Percentiles rank a stretch among this genome's conserved stretches.
phyloP scores from a whole-genome alignment of 306 rosid genomes.

The Casuarina cunninghamiana region DNA sequence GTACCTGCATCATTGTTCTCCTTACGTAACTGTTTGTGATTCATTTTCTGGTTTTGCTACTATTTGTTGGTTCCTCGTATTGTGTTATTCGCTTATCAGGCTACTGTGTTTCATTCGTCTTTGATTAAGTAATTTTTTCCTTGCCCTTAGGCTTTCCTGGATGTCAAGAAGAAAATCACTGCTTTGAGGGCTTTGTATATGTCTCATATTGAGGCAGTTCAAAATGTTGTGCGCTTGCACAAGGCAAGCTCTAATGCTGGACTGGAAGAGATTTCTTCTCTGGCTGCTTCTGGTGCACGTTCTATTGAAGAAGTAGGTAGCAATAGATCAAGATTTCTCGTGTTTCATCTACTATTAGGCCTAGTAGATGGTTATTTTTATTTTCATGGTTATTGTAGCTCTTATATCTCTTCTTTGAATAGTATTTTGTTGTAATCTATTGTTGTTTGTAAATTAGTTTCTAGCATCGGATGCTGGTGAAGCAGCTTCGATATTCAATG shows the following conservation, averaged over 20 bases:
- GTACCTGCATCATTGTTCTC: neutral
- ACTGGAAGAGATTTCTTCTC: constrained; percentile 66
- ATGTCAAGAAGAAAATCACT: constrained; percentile 62
- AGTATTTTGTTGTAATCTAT: neutral
- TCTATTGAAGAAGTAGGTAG: constrained; percentile 74
- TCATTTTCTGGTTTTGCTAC: neutral
- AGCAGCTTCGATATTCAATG: constrained; percentile 62
- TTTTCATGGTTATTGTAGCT: neutral
- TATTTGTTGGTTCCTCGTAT: constrained; percentile 3
- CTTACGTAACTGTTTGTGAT: neutral
- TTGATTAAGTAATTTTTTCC: neutral
- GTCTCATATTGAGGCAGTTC: constrained; percentile 76
- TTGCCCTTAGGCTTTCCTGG: constrained; percentile 53
- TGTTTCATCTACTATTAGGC: neutral
- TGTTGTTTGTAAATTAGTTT: constrained; percentile 51
- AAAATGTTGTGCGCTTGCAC: constrained; percentile 92
- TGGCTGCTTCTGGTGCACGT: constrained; percentile 56
- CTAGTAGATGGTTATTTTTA: neutral
- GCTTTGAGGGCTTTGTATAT: constrained; percentile 56
- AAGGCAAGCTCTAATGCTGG: constrained; percentile 71
- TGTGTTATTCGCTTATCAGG: neutral
- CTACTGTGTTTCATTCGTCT: neutral
- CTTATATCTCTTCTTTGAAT: neutral
- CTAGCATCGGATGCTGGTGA: constrained; percentile 56
- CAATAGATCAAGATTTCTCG: neutral